Base-by-base conservation (phyloP, 2,329 filamentous ascomycete species). In the Xylaria polymorpha region DNA sequence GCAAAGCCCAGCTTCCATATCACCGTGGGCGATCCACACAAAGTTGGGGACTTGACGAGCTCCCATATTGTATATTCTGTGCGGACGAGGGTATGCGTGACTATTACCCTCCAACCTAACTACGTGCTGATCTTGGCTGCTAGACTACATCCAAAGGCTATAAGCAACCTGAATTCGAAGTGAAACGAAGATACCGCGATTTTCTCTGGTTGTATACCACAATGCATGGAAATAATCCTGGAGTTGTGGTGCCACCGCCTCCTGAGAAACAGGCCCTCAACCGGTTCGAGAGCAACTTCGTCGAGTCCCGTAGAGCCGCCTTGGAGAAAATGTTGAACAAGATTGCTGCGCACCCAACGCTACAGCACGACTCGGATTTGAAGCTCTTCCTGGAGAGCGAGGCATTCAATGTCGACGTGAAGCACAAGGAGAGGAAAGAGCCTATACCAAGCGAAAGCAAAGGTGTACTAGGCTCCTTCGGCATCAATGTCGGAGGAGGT, bases 281-380 rank as follows among this genome's bases (percentile, higher is more conserved):
- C 69, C 90, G 96, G 46, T 99, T 99, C 78, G 95, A 99, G 81
- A 93, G 89, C 74, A 97, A 98, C 80, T 99, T 99, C 81, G 94
- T 99, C 71, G 96, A 99, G 81, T 94, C 93, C 51, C 87, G 96
- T 76, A 89, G 96, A 74, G 92, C 94, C 70, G 96, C 96, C 15
- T 83, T 99, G 67, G 96, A 99, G 82, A 93, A 96, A 79, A 99
- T 99, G 96, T 85, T 98, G 64, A 98, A 98, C 87, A 98, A 97
- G 85, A 96, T 90, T 69, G 94, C 95, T 2, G 88, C 90, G 12
- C 96, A 99, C 79, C 91, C 94, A 8, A 92, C 94, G 41, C 85
- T 99, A 73, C 96, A 98, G 79, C 93, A 97, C 76, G 96, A 99
- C 77, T 90, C 88, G 6, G 96, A 99, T 77, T 82, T 99, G 71